These are phyloP conservation scores for Heteromeles arbutifolia DNA, from an alignment of 306 rosid genomes.

Conservation along the genomic window DNA sequence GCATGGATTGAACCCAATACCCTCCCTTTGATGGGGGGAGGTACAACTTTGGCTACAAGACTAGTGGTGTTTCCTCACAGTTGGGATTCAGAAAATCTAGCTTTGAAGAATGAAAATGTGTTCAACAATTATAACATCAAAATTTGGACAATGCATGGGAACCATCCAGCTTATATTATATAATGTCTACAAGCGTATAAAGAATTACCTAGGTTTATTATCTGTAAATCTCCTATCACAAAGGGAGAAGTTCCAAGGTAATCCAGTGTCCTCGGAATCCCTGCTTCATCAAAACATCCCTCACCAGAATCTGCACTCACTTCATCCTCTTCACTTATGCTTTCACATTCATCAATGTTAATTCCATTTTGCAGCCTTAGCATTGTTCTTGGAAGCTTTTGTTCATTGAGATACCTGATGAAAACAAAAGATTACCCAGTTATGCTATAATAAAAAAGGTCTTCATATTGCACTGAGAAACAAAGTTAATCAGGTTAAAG, in stretches of 20 bases:
- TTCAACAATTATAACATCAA: neutral
- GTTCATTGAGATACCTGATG: slow-evolving; percentile 75
- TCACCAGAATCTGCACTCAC: slow-evolving; percentile 66
- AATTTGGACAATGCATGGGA: slow-evolving; percentile 9
- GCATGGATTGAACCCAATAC: neutral
- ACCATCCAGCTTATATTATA: neutral
- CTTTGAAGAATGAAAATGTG: neutral
- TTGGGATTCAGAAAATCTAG: neutral
- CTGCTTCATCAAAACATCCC: slow-evolving; percentile 46
- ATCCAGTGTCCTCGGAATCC: slow-evolving; percentile 26
- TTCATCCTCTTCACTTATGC: slow-evolving; percentile 68
- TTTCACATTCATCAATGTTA: slow-evolving; percentile 44
- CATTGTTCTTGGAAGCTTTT: slow-evolving; percentile 85
- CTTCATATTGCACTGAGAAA: neutral
- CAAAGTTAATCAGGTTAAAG: neutral
- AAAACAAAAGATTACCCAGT: slow-evolving; percentile 19
- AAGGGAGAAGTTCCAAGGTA: slow-evolving; percentile 51
- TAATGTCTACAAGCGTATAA: slow-evolving; percentile 5
- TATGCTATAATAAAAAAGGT: neutral
- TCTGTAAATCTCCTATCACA: slow-evolving; percentile 66
- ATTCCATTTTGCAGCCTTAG: slow-evolving; percentile 66
- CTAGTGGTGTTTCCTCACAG: neutral
- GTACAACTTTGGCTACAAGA: neutral
- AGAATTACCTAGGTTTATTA: slow-evolving; percentile 67
- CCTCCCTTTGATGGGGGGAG: neutral